These are phyloP conservation scores for Talaromyces sp. DNA, from an alignment of 2,329 filamentous ascomycete genomes.

Conservation along the genomic window DNA sequence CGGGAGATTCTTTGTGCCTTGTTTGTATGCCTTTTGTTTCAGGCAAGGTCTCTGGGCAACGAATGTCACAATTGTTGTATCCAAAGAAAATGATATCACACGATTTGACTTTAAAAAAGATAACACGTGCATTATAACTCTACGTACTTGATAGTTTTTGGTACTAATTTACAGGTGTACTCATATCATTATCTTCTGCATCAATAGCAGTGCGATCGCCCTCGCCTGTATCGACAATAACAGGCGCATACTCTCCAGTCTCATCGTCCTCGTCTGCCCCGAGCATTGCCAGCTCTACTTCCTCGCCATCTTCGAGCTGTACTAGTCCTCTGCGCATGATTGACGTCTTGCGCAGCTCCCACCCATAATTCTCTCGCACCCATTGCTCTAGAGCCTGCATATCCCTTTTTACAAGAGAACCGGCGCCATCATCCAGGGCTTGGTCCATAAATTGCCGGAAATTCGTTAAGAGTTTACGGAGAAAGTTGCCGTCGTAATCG, in stretches of 20 bases:
- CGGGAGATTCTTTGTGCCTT: slow-evolving; percentile 9
- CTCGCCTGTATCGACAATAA: slow-evolving; percentile 48
- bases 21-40: slow-evolving; percentile 6
- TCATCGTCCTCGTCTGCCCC: slow-evolving; percentile 57
- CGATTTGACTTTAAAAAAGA: slow-evolving; percentile 8
- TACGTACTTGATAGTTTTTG: neutral
- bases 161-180: slow-evolving; percentile 8
- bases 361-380: slow-evolving; percentile 51
- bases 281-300: slow-evolving; percentile 53
- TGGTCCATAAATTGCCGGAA: slow-evolving; percentile 51
- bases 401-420: slow-evolving; percentile 43
- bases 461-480: slow-evolving; percentile 47
- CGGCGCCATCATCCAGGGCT: slow-evolving; percentile 22
- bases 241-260: slow-evolving; percentile 59
- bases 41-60: slow-evolving; percentile 11
- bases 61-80: slow-evolving; percentile 13
- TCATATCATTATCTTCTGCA: slow-evolving; percentile 6
- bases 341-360: slow-evolving; percentile 50
- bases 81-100: slow-evolving; percentile 12
- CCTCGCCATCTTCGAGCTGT: slow-evolving; percentile 59
- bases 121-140: neutral
- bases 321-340: slow-evolving; percentile 54
- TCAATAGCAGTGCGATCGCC: slow-evolving; percentile 3
- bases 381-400: slow-evolving; percentile 52
- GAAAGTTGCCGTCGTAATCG: slow-evolving; percentile 47